Percentiles rank a stretch among this genome's conserved stretches.
Evolutionary conservation across 768 basidiomycete species (phyloP).

Genomic region (Lentinula aciculospora): DNA sequence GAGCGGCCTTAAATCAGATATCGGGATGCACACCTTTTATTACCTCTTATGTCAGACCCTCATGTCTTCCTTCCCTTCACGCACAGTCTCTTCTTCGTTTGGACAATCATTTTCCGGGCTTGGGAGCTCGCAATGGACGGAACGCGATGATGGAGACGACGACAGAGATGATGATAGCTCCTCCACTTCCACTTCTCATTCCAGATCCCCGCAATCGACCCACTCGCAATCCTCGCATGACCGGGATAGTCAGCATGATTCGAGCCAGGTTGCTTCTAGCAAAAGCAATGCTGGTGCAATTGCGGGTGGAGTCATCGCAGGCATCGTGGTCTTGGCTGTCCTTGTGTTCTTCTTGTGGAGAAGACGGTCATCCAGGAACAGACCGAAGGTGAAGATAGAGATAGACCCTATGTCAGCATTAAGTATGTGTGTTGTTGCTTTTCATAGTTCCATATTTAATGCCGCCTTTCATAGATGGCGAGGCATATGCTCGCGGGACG

Average conservation of each 20-base stretch:
- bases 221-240: not conserved
- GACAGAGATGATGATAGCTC: not conserved
- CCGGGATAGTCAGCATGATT: not conserved
- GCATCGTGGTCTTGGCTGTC: not conserved
- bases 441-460: not conserved
- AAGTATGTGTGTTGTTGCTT: not conserved
- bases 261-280: not conserved
- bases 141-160: conserved; percentile 12
- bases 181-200: not conserved
- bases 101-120: not conserved
- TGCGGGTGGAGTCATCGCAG: not conserved
- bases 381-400: not conserved
- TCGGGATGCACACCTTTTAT: not conserved
- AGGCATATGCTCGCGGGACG: not conserved
- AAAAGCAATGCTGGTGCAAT: not conserved
- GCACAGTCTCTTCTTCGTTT: not conserved
- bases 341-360: conserved; percentile 2
- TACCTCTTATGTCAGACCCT: not conserved
- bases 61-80: not conserved
- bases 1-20: not conserved
- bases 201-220: not conserved
- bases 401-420: conserved; percentile 2
- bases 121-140: not conserved
- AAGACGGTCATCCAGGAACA: not conserved
- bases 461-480: not conserved